These are phyloP conservation scores for Collybiopsis luxurians DNA, from an alignment of 768 basidiomycete species.

Conservation along the genomic window DNA sequence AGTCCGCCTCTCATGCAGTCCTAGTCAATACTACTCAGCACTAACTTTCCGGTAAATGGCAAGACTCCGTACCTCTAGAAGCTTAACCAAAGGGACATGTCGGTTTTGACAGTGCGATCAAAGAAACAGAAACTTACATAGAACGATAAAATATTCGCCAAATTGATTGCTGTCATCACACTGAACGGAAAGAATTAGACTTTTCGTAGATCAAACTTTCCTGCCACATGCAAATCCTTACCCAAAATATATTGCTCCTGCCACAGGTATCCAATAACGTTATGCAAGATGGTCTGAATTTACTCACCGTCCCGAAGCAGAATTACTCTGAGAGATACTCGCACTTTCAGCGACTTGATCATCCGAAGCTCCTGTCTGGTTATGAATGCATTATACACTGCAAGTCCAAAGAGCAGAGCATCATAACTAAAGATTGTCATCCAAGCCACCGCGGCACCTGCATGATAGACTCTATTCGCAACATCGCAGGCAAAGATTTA, in stretches of 20 bases:
- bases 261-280: too few species aligned
- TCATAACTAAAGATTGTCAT: neutral
- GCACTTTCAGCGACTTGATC: neutral
- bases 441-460: neutral
- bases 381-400: neutral
- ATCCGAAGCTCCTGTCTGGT: neutral
- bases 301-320: neutral
- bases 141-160: neutral
- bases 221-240: too few species aligned
- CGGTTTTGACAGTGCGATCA: too few species aligned
- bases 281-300: too few species aligned
- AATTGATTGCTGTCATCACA: neutral
- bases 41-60: too few species aligned
- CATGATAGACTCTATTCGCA: too few species aligned
- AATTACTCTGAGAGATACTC: neutral
- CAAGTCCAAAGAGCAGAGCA: neutral
- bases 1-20: neutral
- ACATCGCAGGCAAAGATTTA: too few species aligned
- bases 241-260: conserved; percentile 1
- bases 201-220: too few species aligned
- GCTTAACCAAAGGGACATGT: too few species aligned
- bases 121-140: neutral
- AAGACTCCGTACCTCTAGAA: too few species aligned
- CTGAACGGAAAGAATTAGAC: neutral
- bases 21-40: neutral